These are phyloP conservation scores for Cercospora sojina DNA, from an alignment of 2,329 filamentous ascomycete genomes.

Conservation along the genomic window DNA sequence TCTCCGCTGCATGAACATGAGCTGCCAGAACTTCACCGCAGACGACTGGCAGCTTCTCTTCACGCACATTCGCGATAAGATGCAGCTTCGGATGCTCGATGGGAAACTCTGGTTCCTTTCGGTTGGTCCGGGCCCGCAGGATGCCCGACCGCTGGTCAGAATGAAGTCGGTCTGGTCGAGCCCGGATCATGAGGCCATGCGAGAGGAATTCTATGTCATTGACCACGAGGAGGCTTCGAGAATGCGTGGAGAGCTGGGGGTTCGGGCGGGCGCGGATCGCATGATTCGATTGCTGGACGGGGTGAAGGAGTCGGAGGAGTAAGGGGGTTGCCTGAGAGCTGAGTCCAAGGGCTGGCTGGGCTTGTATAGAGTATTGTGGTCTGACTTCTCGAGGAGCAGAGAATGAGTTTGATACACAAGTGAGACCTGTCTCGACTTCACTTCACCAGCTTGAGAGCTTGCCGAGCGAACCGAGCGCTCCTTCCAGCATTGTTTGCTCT, in stretches of 20 bases:
- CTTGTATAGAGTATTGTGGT: not conserved
- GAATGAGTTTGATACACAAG: not conserved
- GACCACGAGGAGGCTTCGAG: not conserved
- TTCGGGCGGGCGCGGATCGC: not conserved
- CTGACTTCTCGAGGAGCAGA: not conserved
- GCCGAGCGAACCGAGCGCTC: not conserved
- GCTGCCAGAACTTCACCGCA: not conserved
- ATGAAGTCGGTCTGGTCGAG: not conserved
- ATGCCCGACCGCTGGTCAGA: not conserved
- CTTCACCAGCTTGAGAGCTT: not conserved
- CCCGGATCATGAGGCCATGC: not conserved
- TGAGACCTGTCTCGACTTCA: not conserved
- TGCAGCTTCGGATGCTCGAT: not conserved
- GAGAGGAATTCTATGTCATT: not conserved
- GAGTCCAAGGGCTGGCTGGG: accelerated
- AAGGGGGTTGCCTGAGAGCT: not conserved
- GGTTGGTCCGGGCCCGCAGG: not conserved
- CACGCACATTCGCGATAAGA: not conserved
- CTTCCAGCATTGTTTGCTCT: not conserved
- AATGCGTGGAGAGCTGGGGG: not conserved
- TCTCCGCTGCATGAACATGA: not conserved
- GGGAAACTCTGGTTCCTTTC: not conserved
- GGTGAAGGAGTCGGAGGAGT: not conserved
- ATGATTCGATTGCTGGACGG: not conserved
- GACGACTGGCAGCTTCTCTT: not conserved